Evolutionary conservation across 106 monocot species (phyloP).

Genomic region (Phalaenopsis aphrodite): DNA sequence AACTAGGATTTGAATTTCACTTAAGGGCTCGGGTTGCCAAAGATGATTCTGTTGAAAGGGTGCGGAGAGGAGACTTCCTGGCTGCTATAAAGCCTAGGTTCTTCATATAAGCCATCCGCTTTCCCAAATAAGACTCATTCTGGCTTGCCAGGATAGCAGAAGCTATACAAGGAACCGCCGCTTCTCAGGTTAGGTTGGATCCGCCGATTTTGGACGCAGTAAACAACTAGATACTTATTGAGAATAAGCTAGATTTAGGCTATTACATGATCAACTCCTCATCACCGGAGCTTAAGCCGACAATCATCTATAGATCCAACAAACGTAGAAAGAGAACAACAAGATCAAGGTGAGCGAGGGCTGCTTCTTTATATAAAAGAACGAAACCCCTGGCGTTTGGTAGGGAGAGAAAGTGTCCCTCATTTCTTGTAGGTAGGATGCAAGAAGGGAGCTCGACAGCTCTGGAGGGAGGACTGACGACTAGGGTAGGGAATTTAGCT

Average conservation of each 20-base stretch:
- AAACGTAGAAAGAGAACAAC: background rate
- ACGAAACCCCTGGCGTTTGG: conserved; percentile 6
- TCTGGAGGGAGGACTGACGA: no score
- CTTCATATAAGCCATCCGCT: conserved; percentile 47
- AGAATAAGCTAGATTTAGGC: background rate
- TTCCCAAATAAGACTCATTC: conserved; percentile 63
- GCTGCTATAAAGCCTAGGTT: conserved; percentile 16
- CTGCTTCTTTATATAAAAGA: background rate
- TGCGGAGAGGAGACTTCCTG: conserved; percentile 16
- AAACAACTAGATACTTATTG: background rate
- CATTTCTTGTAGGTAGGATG: no score
- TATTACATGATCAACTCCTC: no score
- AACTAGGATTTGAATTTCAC: background rate
- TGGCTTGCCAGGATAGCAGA: conserved; percentile 56
- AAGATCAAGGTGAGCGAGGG: conserved; percentile 4
- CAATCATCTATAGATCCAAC: background rate
- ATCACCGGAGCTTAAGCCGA: background rate
- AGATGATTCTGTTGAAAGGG: background rate
- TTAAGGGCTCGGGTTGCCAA: background rate
- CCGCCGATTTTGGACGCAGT: background rate
- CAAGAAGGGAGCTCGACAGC: no score
- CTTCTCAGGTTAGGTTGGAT: conserved; percentile 20
- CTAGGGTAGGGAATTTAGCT: no score
- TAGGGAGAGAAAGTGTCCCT: conserved; percentile 9
- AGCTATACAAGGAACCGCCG: conserved; percentile 38